Base-by-base conservation (phyloP, 805 yeast genomes). In the Jamesozyma gamospora region DNA sequence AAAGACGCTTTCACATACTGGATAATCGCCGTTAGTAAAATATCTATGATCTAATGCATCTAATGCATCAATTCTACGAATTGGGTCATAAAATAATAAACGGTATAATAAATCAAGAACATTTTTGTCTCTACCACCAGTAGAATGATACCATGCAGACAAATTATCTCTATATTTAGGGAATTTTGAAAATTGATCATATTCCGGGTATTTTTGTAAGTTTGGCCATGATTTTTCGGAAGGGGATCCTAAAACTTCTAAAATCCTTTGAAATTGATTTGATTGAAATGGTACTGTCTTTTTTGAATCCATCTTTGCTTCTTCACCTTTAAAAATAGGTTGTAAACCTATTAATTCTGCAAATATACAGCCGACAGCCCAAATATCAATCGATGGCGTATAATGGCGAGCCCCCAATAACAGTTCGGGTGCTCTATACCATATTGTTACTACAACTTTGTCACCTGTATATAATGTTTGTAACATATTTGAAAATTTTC, bases 271-370 rank as follows among this genome's bases (percentile, higher is more conserved):
- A 56, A 90, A 71, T 64, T 92, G 99, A 56, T 84, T 88, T 42
- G 82, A 78, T 60, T 92, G 98, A 61, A 92, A 92, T 2, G 97
- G 96, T 4, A 90, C 88, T 41, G 78, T 81, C 55, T 90, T 88
- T 55, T 87, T 90, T 49, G 82, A 83, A 58, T 88, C 97, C 73
- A 90, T 82, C 51, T 90, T 90, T 12, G 95, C 92, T 56, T 92
- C 99, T 62, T 92, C 98, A 39, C 98, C 98, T 59, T 92, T 92
- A 65, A 92, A 92, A 9, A 92, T 79, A 0, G 99, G 99, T 50
- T 95, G 66, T 26, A 92, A 63, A 1, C 95, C 84, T 12, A 92
- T 66, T 37, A 92, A 64, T 56, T 92, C 99, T 0, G 96, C 97
- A 49, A 90, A 66, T 4, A 88, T 88, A 58, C 96, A 88, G 0